These are phyloP conservation scores for Rhynchospora pubera DNA, from an alignment of 176 grass and related monocot species.

Conservation along the genomic window DNA sequence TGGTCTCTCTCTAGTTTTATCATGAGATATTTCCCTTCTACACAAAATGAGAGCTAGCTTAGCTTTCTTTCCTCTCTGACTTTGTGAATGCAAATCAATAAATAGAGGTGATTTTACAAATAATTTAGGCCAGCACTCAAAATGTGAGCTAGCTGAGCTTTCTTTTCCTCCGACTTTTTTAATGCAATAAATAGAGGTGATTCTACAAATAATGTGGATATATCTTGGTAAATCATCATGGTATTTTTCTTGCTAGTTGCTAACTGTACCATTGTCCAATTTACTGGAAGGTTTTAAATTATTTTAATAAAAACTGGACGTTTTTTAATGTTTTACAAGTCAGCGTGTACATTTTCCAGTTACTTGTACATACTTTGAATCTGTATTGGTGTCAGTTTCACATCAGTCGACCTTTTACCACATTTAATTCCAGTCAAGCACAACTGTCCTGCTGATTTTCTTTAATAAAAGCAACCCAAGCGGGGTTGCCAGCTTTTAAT, in stretches of 20 bases:
- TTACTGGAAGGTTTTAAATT: background rate
- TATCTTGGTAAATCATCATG: background rate
- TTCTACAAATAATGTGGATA: background rate
- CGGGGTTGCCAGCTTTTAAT: too few relatives aligned
- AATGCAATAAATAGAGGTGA: too few relatives aligned
- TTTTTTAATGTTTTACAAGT: background rate
- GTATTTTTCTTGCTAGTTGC: background rate
- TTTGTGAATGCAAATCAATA: background rate
- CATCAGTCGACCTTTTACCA: background rate
- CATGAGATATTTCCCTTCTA: conserved; percentile 93
- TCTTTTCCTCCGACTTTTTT: too few relatives aligned
- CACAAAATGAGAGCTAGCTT: conserved; percentile 36
- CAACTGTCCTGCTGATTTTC: background rate
- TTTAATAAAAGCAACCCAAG: too few relatives aligned
- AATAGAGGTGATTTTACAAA: background rate
- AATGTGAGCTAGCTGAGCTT: too few relatives aligned
- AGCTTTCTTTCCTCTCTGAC: background rate
- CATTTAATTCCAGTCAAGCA: background rate
- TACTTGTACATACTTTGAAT: background rate
- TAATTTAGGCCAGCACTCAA: background rate
- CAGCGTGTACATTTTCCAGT: background rate
- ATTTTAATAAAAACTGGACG: background rate
- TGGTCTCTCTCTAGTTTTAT: conserved; percentile 95
- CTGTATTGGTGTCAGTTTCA: too few relatives aligned
- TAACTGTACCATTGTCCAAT: background rate